Evolutionary conservation across 768 basidiomycete genomes (phyloP), one percentile per base, ranked within the genome.

Genomic region (Albatrellus ellisii): DNA sequence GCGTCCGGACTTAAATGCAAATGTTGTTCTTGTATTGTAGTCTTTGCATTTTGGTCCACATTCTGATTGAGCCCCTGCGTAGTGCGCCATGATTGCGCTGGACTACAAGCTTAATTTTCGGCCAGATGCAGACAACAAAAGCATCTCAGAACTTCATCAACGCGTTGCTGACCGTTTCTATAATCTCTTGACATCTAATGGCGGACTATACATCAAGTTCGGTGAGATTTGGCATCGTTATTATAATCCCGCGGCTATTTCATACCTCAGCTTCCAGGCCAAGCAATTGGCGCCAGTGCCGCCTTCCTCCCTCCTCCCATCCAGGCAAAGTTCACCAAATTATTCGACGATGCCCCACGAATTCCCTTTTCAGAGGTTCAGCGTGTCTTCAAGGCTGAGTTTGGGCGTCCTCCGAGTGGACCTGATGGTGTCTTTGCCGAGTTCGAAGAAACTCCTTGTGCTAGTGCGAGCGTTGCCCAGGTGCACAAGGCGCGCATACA

Each of bases 101-200:
- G 82, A 87, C 64, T 94, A 91, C 65, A 95, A 97, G 55, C 58
- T 82, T 39, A 91, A 92, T 61, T 95, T 94, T 51, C 77, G 68
- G 7, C 77, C 79, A 0, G 70, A 72, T 36, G 79, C 25, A 22
- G 8, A 79, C 45, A 74, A 72, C 0, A 74, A 83, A 21, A 60
- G 67, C 39, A 91, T 94, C 54, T 82, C 85, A 5, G 68, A 75
- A 21, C 63, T 97, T 2, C 92, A 97, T 48, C 74, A 85, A 49
- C 75, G 92, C 33, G 86, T 91, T 8, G 90, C 88, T 0, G 66
- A 77, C 15, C 66, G 88, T 41, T 65, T 97, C 45, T 79, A 75
- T 47, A 62, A 79, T 54, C 67, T 95, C 35, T 74, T 90, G 52
- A 79, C 75, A 0, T 73, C 73, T 29, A 94, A 94, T 59, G 84